Percentiles rank a stretch among this genome's conserved stretches.
Conservation (phyloP, 2,329 filamentous ascomycete genomes). For the Hypoxylon sp. region DNA sequence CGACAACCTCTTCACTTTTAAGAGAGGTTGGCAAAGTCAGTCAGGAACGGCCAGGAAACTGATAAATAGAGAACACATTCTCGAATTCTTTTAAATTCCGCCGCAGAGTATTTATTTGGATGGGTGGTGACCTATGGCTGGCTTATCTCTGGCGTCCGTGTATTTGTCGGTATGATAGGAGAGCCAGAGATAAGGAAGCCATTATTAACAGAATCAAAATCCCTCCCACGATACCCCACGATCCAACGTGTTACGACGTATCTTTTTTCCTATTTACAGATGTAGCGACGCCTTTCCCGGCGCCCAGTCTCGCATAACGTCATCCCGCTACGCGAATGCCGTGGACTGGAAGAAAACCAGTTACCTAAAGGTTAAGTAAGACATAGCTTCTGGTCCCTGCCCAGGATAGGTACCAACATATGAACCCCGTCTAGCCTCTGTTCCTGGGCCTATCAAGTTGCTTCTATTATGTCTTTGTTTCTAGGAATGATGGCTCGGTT, state of each 20-base stretch:
- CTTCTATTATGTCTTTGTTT: conserved; percentile 6
- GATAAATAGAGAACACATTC: conserved; percentile 33
- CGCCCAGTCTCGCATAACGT: conserved; percentile 37
- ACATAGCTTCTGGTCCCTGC: conserved; percentile 35
- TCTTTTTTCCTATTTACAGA: conserved; percentile 40
- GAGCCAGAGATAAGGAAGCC: conserved; percentile 47
- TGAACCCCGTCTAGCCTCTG: conserved; percentile 20
- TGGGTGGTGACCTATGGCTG: conserved; percentile 40
- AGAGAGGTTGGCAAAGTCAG: conserved; percentile 13
- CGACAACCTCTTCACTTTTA: conserved; percentile 10
- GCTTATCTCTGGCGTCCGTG: conserved; percentile 46
- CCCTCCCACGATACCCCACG: conserved; percentile 47
- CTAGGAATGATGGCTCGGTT: conserved; percentile 13
- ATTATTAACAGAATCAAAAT: conserved; percentile 48
- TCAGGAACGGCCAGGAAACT: conserved; percentile 17
- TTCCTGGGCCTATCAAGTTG: conserved; percentile 30
- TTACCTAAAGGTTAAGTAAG: conserved; percentile 48
- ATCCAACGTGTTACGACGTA: conserved; percentile 41
- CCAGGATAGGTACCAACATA: conserved; percentile 23
- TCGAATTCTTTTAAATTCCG: conserved; percentile 28
- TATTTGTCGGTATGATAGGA: conserved; percentile 43
- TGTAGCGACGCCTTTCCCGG: conserved; percentile 33
- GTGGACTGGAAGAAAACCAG: conserved; percentile 31
- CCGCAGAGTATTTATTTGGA: conserved; percentile 45
- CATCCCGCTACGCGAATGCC: conserved; percentile 43